A percentile compares a stretch with the other conserved stretches of the same genome.
Conservation (phyloP, 164 flowering plant genomes). For the Saururus chinensis region DNA sequence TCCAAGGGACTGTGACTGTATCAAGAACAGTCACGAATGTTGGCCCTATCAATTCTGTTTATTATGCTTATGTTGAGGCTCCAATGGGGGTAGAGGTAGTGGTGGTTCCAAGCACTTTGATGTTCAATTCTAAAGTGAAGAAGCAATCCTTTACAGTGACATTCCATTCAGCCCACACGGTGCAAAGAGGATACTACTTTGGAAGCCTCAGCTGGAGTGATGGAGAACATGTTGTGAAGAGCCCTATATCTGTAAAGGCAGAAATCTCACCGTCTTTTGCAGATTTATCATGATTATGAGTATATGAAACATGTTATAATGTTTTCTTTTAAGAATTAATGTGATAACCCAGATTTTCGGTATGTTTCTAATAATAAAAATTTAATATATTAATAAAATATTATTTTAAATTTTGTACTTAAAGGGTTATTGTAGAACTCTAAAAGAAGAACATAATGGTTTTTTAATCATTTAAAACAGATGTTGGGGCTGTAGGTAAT, state of each 20-base stretch:
- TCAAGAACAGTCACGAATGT: slow-evolving; percentile 53
- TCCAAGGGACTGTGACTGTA: slow-evolving; percentile 19
- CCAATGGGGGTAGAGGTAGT: slow-evolving; percentile 34
- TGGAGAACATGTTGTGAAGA: slow-evolving; percentile 35
- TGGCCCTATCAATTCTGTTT: slow-evolving; percentile 31
- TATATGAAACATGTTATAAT: no score
- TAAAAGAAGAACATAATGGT: no score
- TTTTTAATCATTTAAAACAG: no score
- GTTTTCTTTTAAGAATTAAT: no score
- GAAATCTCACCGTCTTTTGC: background rate
- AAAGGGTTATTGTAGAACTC: no score
- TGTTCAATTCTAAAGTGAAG: slow-evolving; percentile 28
- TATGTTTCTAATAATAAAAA: no score
- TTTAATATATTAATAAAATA: no score
- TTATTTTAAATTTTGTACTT: no score
- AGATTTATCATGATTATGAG: no score
- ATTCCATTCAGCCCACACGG: slow-evolving; percentile 15
- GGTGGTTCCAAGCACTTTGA: slow-evolving; percentile 34
- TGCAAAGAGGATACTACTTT: slow-evolving; percentile 39
- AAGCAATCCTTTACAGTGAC: slow-evolving; percentile 30
- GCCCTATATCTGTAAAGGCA: slow-evolving; percentile 26
- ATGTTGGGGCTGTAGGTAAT: no score
- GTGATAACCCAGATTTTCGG: no score
- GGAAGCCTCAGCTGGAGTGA: slow-evolving; percentile 46
- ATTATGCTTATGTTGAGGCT: slow-evolving; percentile 27